Conservation (phyloP, 1,139 yeast species). For the Hansenula anomala region DNA sequence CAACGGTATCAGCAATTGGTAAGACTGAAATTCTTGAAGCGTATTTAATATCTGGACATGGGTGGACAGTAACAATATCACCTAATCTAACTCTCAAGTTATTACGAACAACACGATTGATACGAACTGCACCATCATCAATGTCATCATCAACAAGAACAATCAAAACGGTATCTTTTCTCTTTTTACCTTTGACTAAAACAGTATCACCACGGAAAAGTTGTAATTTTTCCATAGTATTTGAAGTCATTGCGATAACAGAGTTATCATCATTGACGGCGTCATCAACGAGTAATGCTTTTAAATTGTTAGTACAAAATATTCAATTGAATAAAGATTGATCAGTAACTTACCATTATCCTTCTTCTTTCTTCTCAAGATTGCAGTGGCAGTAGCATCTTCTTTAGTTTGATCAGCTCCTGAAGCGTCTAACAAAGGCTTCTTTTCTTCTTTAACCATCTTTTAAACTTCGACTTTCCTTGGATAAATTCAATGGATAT, state of each 20-base stretch:
- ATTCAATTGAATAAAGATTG: background rate
- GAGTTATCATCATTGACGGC: conserved; percentile 97
- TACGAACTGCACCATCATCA: conserved; percentile 92
- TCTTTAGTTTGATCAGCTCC: conserved; percentile 51
- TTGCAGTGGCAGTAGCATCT: conserved; percentile 95
- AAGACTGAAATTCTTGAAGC: conserved; percentile 90
- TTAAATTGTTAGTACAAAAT: conserved; percentile 18
- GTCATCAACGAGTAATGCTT: conserved; percentile 86
- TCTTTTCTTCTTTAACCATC: conserved; percentile 29
- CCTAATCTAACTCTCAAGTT: conserved; percentile 93
- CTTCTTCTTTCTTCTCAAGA: conserved; percentile 95
- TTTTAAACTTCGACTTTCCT: background rate
- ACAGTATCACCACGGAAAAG: conserved; percentile 98
- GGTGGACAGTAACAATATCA: conserved; percentile 84
- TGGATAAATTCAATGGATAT: background rate
- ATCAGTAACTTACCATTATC: conserved; percentile 57
- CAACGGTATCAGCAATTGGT: conserved; percentile 97
- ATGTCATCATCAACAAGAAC: conserved; percentile 95
- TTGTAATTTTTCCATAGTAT: conserved; percentile 92
- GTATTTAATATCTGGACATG: conserved; percentile 97
- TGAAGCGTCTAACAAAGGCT: conserved; percentile 47
- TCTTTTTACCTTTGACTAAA: conserved; percentile 93
- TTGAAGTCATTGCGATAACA: conserved; percentile 88
- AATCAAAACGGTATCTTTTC: conserved; percentile 96
- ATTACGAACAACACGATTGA: conserved; percentile 94